A percentile compares a stretch with the other conserved stretches of the same genome.
phyloP scores from a whole-genome alignment of 331 rosid genomes.

The Saraca asoca region DNA sequence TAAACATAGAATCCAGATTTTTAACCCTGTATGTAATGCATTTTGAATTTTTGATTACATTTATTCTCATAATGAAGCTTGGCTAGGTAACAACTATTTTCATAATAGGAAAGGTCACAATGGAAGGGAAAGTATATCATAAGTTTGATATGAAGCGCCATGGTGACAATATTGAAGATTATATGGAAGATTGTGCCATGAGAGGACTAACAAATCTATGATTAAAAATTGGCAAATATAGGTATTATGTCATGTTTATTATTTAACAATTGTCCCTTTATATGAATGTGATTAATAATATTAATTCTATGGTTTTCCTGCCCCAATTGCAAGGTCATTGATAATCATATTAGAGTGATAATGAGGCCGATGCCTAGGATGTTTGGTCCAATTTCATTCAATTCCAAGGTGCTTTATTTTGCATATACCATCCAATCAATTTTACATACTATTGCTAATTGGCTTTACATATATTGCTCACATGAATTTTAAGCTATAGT shows the following conservation, averaged over 20 bases:
- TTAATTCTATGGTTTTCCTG: constrained; percentile 34
- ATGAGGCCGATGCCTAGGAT: constrained; percentile 99
- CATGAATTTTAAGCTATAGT: too few species aligned
- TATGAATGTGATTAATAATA: constrained; percentile 8
- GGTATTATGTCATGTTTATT: constrained; percentile 56
- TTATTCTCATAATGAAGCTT: not conserved
- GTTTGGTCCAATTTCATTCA: constrained; percentile 79
- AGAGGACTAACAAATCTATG: constrained; percentile 90
- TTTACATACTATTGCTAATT: constrained; percentile 17
- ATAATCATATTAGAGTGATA: constrained; percentile 78
- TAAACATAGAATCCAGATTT: too few species aligned
- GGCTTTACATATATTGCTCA: too few species aligned
- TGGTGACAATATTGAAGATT: constrained; percentile 78
- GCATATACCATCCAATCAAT: constrained; percentile 1
- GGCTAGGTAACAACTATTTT: constrained; percentile 22
- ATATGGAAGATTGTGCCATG: constrained; percentile 89
- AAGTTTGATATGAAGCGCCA: constrained; percentile 99
- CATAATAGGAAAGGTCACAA: constrained; percentile 68
- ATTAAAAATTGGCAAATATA: constrained; percentile 81
- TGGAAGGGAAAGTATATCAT: constrained; percentile 95
- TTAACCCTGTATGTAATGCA: too few species aligned
- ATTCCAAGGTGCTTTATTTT: constrained; percentile 67
- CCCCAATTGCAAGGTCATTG: constrained; percentile 66
- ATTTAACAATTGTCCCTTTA: too few species aligned
- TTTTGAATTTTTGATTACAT: too few species aligned